Evolutionary conservation across 257 asterid species (phyloP), one percentile per base, ranked within the genome.

Genomic region (Primulina huaijiensis): DNA sequence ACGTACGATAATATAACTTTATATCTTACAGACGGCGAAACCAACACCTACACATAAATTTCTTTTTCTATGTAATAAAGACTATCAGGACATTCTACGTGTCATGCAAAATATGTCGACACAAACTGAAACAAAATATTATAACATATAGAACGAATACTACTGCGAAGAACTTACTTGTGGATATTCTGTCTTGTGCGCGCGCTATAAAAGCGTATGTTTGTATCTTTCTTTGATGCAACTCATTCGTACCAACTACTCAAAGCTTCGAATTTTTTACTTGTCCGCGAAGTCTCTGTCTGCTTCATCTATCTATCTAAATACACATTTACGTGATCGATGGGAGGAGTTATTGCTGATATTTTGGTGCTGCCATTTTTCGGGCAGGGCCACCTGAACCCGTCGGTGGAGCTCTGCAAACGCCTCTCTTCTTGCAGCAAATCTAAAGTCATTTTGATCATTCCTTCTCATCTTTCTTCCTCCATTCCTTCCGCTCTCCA

Each of bases 331-430:
- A 27, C 30, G 3, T 27, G 2, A 27, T 27, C 3, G 0, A 85
- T 89, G 86, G 89, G 73, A 75, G 89, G 73, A 74, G 69, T 38
- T 35, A 34, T 35, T 0, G 78, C 75, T 61, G 95, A 89, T 72
- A 79, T 90, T 55, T 55, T 88, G 71, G 84, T 90, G 69, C 62
- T 90, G 21, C 96, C 97, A 11, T 89, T 89, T 68, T 90, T 85
- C 71, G 97, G 97, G 0, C 96, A 84, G 57, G 96, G 96, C 70
- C 97, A 90, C 60, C 82, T 90, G 50, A 75, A 77, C 57, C 57
- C 57, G 2, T 14, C 57, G 20, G 57, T 50, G 20, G 57, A 16
- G 57, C 57, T 50, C 21, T 50, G 57, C 57, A 50, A 16, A 14
- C 57, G 57, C 57, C 57, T 50, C 21, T 0, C 57, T 16, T 16